Base-by-base conservation (phyloP, 352 stramenopile species). In the Phytophthora cryptogea region DNA sequence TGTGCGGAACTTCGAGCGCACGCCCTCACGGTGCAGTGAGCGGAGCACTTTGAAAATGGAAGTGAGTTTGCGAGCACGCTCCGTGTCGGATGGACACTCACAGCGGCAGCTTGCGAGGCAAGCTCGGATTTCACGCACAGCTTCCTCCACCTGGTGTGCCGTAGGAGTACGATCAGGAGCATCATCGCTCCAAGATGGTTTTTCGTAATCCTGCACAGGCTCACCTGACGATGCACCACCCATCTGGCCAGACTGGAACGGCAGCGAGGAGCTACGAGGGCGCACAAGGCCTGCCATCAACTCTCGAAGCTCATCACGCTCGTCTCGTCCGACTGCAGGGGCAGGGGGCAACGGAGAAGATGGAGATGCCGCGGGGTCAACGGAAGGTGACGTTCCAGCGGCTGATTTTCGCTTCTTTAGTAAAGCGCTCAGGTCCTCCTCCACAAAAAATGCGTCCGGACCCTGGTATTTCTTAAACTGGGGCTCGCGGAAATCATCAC, bases 41-140 rank as follows among this genome's bases (percentile, higher is more conserved):
- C 76, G 68, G 26, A 92, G 61, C 14, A 92, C 78, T 52, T 88
- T 85, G 57, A 80, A 81, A 48, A 92, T 85, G 14, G 78, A 88
- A 11, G 72, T 74, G 4, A 92, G 66, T 61, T 88, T 88, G 42
- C 80, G 80, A 37, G 68, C 59, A 39, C 80, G 83, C 30, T 92
- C 80, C 17, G 65, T 74, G 17, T 75, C 72, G 31, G 82, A 91
- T 10, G 82, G 79, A 57, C 83, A 92, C 43, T 92, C 80, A 52
- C 70, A 76, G 14, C 79, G 68, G 41, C 87, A 79, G 26, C 78
- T 82, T 26, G 75, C 72, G 0, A 92, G 59, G 33, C 69, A 88
- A 7, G 70, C 62, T 0, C 80, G 78, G 16, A 92, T 73, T 45
- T 89, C 75, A 6, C 53, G 55, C 27, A 86, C 60, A 6, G 69